Percentiles rank a stretch among this genome's conserved stretches.
phyloP scores from a whole-genome alignment of 1,139 yeast species.

The Kodamaea sp. region DNA sequence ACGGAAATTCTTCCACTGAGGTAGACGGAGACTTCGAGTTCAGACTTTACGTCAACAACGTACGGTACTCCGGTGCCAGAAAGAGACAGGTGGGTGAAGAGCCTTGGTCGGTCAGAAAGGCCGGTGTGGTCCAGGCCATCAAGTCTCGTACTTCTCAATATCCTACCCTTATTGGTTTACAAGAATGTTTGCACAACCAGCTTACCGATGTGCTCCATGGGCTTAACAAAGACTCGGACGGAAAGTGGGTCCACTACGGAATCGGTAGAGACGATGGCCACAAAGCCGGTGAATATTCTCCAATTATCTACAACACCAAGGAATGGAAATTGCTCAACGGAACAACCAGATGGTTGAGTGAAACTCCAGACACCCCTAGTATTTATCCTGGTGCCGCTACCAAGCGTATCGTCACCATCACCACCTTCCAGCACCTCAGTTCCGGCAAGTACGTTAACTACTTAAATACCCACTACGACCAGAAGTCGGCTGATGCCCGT shows the following conservation, averaged over 20 bases:
- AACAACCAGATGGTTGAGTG: slow-evolving; percentile 47
- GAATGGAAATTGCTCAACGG: slow-evolving; percentile 32
- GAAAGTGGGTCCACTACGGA: slow-evolving; percentile 43
- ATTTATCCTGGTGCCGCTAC: slow-evolving; percentile 46
- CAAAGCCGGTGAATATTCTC: slow-evolving; percentile 46
- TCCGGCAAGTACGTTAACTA: slow-evolving; percentile 30
- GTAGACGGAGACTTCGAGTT: slow-evolving; percentile 15
- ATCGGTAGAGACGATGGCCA: slow-evolving; percentile 53
- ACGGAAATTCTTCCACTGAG: background rate
- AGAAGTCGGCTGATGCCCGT: slow-evolving; percentile 42
- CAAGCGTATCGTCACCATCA: slow-evolving; percentile 43
- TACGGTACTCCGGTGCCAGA: slow-evolving; percentile 22
- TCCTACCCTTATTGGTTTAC: slow-evolving; percentile 33
- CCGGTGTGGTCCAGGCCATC: slow-evolving; percentile 23
- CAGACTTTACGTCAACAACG: slow-evolving; percentile 28
- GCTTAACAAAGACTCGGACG: slow-evolving; percentile 10
- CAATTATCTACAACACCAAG: slow-evolving; percentile 37
- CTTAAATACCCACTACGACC: slow-evolving; percentile 49
- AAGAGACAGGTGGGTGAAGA: slow-evolving; percentile 24
- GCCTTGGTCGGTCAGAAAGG: slow-evolving; percentile 28
- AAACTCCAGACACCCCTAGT: slow-evolving; percentile 42
- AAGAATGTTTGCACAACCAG: slow-evolving; percentile 33
- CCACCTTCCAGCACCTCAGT: slow-evolving; percentile 27
- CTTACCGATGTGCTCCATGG: slow-evolving; percentile 27
- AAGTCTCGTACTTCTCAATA: slow-evolving; percentile 13